These are phyloP conservation scores for Pulveroboletus ravenelii DNA, from an alignment of 768 basidiomycete species.

Conservation along the genomic window DNA sequence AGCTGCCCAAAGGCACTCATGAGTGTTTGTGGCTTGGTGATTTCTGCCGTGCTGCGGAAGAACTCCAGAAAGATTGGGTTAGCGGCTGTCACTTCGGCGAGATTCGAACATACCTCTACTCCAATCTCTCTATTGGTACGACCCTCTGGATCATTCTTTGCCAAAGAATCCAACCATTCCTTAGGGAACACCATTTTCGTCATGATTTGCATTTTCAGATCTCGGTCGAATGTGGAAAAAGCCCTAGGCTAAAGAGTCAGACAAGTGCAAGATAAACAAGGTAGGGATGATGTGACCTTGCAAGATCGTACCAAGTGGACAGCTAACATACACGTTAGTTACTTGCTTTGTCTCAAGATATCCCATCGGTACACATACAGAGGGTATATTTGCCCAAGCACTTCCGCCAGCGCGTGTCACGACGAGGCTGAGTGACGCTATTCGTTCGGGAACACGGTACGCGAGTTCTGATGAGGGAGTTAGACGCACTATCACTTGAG, in stretches of 20 bases:
- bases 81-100: slow-evolving; percentile 8
- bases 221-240: slow-evolving; percentile 34
- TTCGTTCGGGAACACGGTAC: not conserved
- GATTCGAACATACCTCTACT: slow-evolving; percentile 37
- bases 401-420: not conserved
- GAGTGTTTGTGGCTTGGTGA: slow-evolving; percentile 55
- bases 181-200: slow-evolving; percentile 59
- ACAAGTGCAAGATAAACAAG: not conserved
- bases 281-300: slow-evolving; percentile 24
- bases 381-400: slow-evolving; percentile 49
- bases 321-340: slow-evolving; percentile 31
- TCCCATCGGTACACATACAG: slow-evolving; percentile 38
- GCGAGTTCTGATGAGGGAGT: not conserved
- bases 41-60: slow-evolving; percentile 40
- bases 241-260: slow-evolving; percentile 30
- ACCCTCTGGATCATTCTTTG: slow-evolving; percentile 48
- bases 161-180: slow-evolving; percentile 55
- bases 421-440: not conserved
- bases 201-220: slow-evolving; percentile 39
- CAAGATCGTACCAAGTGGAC: slow-evolving; percentile 34
- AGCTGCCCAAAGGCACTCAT: slow-evolving; percentile 74
- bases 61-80: slow-evolving; percentile 32
- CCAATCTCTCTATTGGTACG: slow-evolving; percentile 65
- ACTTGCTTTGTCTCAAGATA: not conserved
- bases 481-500: not conserved